These are phyloP conservation scores for Coleophoma cylindrospora DNA, from an alignment of 2,329 filamentous ascomycete species.

Conservation along the genomic window DNA sequence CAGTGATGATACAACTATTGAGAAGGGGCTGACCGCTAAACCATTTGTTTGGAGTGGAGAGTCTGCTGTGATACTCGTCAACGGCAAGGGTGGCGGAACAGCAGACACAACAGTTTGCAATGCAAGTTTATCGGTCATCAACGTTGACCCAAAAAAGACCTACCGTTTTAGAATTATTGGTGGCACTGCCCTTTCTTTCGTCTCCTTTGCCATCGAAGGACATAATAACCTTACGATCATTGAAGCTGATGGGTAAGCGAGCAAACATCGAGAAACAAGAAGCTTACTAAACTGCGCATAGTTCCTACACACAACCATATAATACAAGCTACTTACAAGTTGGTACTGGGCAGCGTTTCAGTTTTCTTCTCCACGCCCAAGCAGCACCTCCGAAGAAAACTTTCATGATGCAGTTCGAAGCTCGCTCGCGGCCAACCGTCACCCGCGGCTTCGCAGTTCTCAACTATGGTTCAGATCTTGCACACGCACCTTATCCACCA, in stretches of 20 bases:
- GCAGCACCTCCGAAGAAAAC: conserved; percentile 23
- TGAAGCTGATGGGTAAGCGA: conserved; percentile 47
- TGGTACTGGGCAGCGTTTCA: conserved; percentile 43
- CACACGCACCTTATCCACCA: conserved; percentile 15
- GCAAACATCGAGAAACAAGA: conserved; percentile 7
- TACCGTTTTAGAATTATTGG: conserved; percentile 60
- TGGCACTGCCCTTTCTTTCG: conserved; percentile 46
- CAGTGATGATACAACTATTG: conserved; percentile 46
- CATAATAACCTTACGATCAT: conserved; percentile 54
- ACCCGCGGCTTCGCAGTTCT: conserved; percentile 36
- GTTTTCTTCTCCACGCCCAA: conserved; percentile 40
- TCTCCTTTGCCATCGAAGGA: conserved; percentile 49
- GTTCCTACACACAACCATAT: conserved; percentile 33
- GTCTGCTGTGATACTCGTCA: conserved; percentile 49
- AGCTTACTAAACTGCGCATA: conserved; percentile 3
- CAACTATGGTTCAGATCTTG: conserved; percentile 24
- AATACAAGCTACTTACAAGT: conserved; percentile 39
- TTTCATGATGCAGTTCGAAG: conserved; percentile 38
- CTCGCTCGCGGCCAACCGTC: conserved; percentile 33
- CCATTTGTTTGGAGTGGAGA: conserved; percentile 57
- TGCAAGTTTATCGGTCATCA: conserved; percentile 40
- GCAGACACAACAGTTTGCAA: conserved; percentile 27
- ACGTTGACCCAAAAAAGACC: conserved; percentile 53
- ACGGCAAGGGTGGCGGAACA: conserved; percentile 45
- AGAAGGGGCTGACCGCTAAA: conserved; percentile 38